These are phyloP conservation scores for Pouteria glomerata DNA, from an alignment of 148 eudicot species.

Conservation along the genomic window DNA sequence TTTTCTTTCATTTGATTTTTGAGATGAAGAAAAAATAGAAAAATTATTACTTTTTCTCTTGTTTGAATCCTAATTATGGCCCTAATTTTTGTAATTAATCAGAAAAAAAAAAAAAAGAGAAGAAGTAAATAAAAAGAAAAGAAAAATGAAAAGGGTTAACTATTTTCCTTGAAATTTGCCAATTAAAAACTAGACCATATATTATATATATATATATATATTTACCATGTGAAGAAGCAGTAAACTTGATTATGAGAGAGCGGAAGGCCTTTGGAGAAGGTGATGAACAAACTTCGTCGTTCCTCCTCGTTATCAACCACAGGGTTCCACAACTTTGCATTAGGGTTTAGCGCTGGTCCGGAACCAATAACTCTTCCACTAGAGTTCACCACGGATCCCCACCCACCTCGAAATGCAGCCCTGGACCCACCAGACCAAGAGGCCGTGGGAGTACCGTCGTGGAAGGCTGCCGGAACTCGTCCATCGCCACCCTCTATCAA, in stretches of 20 bases:
- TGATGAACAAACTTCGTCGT: slow-evolving; percentile 5
- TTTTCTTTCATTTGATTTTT: too few relatives aligned
- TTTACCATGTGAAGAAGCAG: slow-evolving; percentile 4
- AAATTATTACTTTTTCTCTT: too few relatives aligned
- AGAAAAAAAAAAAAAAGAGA: too few relatives aligned
- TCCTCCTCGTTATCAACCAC: background rate
- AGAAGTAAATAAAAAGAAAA: background rate
- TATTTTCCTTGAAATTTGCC: background rate
- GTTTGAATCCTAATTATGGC: too few relatives aligned
- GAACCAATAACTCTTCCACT: background rate
- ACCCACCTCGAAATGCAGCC: too few relatives aligned
- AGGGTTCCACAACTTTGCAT: slow-evolving; percentile 18
- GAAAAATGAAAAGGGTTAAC: background rate
- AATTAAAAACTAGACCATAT: background rate
- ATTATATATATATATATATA: background rate
- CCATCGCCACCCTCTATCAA: background rate
- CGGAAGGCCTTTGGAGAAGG: slow-evolving; percentile 13
- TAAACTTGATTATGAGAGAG: background rate
- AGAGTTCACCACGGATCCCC: background rate
- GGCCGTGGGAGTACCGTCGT: background rate
- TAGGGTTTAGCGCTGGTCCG: background rate
- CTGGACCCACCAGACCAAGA: too few relatives aligned
- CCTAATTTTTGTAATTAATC: too few relatives aligned
- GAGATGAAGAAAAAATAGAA: too few relatives aligned
- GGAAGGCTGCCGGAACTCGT: background rate